Conservation (phyloP, 192 early-diverging fungal species). For the Backusella luteola region DNA sequence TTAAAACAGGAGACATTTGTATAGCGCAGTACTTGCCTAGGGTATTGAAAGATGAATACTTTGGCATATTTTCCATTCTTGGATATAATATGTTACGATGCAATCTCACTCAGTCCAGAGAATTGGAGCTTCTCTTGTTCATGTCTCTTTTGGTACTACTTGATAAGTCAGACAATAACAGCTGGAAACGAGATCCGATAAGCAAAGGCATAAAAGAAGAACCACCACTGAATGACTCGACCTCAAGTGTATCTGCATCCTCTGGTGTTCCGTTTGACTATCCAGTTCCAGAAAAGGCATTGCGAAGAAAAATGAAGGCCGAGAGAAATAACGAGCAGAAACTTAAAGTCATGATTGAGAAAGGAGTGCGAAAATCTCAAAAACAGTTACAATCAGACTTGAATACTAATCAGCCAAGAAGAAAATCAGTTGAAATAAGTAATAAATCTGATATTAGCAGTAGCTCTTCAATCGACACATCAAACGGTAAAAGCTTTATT, state of each 20-base stretch:
- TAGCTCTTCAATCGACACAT: neutral
- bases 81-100: constrained; percentile 18
- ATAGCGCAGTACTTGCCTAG: constrained; percentile 20
- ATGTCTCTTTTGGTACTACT: constrained; percentile 19
- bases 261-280: neutral
- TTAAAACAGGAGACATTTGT: constrained; percentile 17
- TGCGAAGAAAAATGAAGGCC: neutral
- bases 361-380: constrained; percentile 7
- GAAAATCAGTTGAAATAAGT: neutral
- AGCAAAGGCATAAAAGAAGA: neutral
- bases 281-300: constrained; percentile 2
- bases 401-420: neutral
- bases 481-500: neutral
- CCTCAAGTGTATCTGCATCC: too few species aligned
- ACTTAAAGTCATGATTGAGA: constrained; percentile 12
- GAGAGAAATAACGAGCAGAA: constrained; percentile 4
- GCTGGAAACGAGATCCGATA: constrained; percentile 12
- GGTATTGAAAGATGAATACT: constrained; percentile 16
- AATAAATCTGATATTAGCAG: neutral
- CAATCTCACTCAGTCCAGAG: constrained; percentile 6
- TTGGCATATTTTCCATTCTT: constrained; percentile 24
- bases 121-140: constrained; percentile 13
- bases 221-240: neutral
- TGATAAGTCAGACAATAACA: constrained; percentile 13
- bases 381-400: constrained; percentile 3